These are phyloP conservation scores for Samsoniella hepiali DNA, from an alignment of 2,329 filamentous ascomycete genomes.

Conservation along the genomic window DNA sequence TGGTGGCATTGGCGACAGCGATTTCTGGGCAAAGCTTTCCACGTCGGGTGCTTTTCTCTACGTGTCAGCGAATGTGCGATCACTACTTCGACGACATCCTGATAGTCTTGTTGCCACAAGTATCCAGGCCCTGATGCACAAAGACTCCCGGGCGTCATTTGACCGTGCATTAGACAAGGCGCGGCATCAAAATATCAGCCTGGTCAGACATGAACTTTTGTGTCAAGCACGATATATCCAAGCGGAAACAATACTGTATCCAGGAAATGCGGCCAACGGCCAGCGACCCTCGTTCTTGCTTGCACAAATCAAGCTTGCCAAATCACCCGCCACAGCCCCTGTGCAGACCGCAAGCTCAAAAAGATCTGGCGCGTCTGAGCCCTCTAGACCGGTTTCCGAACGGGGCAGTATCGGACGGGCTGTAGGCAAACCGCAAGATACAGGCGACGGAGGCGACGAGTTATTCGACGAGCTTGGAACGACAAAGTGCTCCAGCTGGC, in stretches of 20 bases:
- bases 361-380: constrained; percentile 31
- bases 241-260: constrained; percentile 81
- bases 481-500: constrained; percentile 90
- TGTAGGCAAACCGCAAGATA: constrained; percentile 62
- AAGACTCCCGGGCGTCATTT: constrained; percentile 75
- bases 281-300: constrained; percentile 85
- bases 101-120: constrained; percentile 81
- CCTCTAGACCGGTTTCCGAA: no score
- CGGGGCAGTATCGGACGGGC: constrained; percentile 46
- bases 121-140: constrained; percentile 81
- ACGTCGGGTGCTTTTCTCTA: constrained; percentile 91
- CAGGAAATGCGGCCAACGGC: constrained; percentile 73
- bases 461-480: constrained; percentile 91
- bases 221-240: constrained; percentile 81
- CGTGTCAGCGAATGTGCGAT: constrained; percentile 78
- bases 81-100: constrained; percentile 76
- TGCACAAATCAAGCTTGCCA: constrained; percentile 79
- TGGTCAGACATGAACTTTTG: constrained; percentile 83
- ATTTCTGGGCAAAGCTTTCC: constrained; percentile 90
- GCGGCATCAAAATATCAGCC: constrained; percentile 67
- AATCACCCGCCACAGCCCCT: constrained; percentile 49
- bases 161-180: constrained; percentile 76
- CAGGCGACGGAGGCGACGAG: constrained; percentile 73
- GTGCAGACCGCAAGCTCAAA: no score
- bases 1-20: constrained; percentile 70